Base-by-base conservation (phyloP, 2,329 filamentous ascomycete genomes). In the Nigrospora osmanthi region DNA sequence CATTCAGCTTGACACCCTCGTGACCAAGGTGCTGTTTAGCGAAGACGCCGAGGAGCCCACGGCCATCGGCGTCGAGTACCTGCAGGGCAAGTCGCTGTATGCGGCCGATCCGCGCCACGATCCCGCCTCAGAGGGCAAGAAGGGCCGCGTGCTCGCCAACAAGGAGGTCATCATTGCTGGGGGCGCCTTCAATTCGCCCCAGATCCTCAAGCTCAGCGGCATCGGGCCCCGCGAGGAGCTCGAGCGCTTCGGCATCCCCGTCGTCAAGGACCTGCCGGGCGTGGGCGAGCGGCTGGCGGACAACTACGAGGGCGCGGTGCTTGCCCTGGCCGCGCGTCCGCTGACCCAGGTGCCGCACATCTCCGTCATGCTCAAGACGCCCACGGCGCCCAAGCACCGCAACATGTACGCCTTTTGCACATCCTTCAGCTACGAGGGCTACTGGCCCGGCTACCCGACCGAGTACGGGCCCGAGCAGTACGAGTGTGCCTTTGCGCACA, bases 201-300 rank as follows among this genome's bases (percentile, higher is more conserved):
- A 75, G 48, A 63, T 78, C 5, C 66, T 78, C 3, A 71, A 73
- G 57, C 63, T 76, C 0, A 73, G 69, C 39, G 74, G 75, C 10
- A 62, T 78, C 23, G 73, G 73, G 0, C 65, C 69, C n/a, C n/a
- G n/a, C n/a, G n/a, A 1, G 59, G 65, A 71, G 16, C 62, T 79
- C 2, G 42, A 63, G 5, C 54, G 60, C n/a, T 64, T 71, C 42
- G 55, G 66, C 14, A 78, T 78, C 33, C 55, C 64, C 0, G 52
- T 73, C 1, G 47, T 78, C 2, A 62, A 63, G 4, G 64, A 73
- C 35, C 64, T 72, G 1, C 67, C 68, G 0, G 73, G 73, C 1
- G 75, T 78, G 1, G 76, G 74, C 6, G 62, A 74, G 51, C 70
- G 72, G 44, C 61, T 78, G 49, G 63, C 65, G 47, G 73, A 78